Conservation (phyloP, 208 protist species). For the Trypanosoma scelopori region DNA sequence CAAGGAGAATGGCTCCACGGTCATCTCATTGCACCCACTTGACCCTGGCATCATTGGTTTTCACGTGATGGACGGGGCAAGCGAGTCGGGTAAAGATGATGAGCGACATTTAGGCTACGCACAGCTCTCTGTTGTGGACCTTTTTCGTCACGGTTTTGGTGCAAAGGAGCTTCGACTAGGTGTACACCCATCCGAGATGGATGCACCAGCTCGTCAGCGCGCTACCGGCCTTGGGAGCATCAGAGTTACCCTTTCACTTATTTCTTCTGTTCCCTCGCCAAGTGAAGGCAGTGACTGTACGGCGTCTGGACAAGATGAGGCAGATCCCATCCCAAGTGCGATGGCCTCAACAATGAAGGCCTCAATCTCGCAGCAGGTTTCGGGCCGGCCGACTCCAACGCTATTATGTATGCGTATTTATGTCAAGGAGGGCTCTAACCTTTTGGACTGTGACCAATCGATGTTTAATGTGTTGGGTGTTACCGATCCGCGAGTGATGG, state of each 20-base stretch:
- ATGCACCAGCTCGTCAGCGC: background rate
- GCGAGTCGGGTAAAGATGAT: conserved; percentile 1
- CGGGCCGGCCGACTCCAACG: background rate
- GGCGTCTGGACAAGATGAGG: too few species aligned
- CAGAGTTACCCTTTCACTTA: conserved; percentile 13
- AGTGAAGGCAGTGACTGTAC: background rate
- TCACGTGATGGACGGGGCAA: conserved; percentile 4
- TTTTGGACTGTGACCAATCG: conserved; percentile 29
- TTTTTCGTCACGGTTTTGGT: conserved; percentile 25
- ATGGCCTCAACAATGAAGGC: too few species aligned
- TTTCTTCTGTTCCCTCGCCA: background rate
- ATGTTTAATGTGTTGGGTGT: conserved; percentile 41
- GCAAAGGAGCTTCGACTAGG: conserved; percentile 12
- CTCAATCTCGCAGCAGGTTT: background rate
- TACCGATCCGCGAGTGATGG: conserved; percentile 49
- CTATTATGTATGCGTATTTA: conserved; percentile 31
- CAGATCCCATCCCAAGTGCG: too few species aligned
- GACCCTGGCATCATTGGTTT: conserved; percentile 17
- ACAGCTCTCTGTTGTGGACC: conserved; percentile 17
- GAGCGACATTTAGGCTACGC: conserved; percentile 9
- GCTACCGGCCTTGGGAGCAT: conserved; percentile 4
- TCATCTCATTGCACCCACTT: conserved; percentile 13
- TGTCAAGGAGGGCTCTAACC: conserved; percentile 39
- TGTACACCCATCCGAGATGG: background rate
- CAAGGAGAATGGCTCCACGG: conserved; percentile 1